phyloP scores from a whole-genome alignment of 306 rosid species.

The Acacia acuminata region DNA sequence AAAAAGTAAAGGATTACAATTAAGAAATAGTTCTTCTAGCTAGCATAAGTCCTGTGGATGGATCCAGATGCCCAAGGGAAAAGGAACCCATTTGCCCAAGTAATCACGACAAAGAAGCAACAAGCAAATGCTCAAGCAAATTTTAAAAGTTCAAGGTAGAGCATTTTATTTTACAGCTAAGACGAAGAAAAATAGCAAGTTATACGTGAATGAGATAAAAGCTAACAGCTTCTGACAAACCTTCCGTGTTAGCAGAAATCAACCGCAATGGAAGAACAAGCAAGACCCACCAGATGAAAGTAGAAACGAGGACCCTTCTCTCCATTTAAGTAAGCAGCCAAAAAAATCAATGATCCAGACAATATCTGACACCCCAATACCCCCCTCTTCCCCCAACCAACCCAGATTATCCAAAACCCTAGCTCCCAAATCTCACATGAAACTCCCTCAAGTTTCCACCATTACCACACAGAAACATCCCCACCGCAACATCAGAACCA shows the following conservation, averaged over 20 bases:
- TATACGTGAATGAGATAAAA: neutral
- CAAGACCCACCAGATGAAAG: constrained; percentile 53
- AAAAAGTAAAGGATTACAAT: neutral
- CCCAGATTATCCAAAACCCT: constrained; percentile 36
- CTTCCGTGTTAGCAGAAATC: constrained; percentile 80
- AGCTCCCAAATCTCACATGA: constrained; percentile 33
- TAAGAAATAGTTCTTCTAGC: neutral
- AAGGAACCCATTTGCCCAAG: neutral
- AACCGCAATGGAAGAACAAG: constrained; percentile 55
- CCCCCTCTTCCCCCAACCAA: constrained; percentile 15
- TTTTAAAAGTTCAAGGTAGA: neutral
- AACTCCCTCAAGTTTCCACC: constrained; percentile 44
- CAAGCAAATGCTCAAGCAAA: neutral
- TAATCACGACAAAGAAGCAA: neutral
- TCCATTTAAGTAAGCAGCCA: constrained; percentile 50
- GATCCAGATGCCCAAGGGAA: neutral
- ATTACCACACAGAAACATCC: constrained; percentile 27
- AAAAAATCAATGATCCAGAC: constrained; percentile 65
- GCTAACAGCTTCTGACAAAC: constrained; percentile 35
- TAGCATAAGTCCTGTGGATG: neutral
- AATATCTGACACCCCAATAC: constrained; percentile 36
- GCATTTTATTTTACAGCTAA: neutral
- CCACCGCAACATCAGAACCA: constrained; percentile 29
- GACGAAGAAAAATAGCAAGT: neutral
- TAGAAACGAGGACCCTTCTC: constrained; percentile 43